Evolutionary conservation across 108 stramenopile genomes (phyloP), one percentile per base, ranked within the genome.

Genomic region (Pseudonitzschia multiseries): DNA sequence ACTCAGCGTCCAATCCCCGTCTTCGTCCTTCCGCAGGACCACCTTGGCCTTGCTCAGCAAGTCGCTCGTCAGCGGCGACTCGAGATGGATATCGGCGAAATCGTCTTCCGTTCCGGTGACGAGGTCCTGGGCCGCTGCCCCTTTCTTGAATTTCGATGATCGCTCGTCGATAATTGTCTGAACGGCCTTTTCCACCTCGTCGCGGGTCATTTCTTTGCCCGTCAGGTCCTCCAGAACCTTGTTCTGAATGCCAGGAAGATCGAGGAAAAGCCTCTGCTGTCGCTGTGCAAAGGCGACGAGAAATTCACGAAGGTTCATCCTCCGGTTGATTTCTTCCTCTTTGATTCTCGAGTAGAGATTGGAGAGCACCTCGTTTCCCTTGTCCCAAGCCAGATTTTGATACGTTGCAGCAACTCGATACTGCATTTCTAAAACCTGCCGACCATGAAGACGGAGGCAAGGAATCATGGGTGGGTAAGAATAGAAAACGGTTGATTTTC

Each of bases 341-440:
- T 90, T 93, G 71, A 90, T 82, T 22, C 71, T 74, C 0, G 68
- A 54, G 66, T 90, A 93, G 18, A 93, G 71, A 40, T 85, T 88
- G 2, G 82, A 75, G 42, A 92, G 66, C 65, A 87, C 84, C 24
- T 67, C 52, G 6, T 85, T 87, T 51, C 86, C 86, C 65, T 88
- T 89, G 40, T 93, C 89, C 92, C 92, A 93, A 22, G 79, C 79
- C 12, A 80, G 67, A 57, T 86, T 84, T 44, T 90, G 81, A 62
- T 87, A 90, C 27, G 87, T 84, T 29, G 87, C 89, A 18, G 84
- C 80, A 68, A 93, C 86, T 20, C 89, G 85, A 76, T 93, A 93
- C 18, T 83, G 84, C 83, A 89, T 89, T 75, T 93, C 92, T 20
- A 87, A 80, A 48, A 90, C 70, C 75, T 76, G 43, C 44, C 17